Evolutionary conservation across 768 basidiomycete genomes (phyloP).

Genomic region (Tephrocybe sp.): DNA sequence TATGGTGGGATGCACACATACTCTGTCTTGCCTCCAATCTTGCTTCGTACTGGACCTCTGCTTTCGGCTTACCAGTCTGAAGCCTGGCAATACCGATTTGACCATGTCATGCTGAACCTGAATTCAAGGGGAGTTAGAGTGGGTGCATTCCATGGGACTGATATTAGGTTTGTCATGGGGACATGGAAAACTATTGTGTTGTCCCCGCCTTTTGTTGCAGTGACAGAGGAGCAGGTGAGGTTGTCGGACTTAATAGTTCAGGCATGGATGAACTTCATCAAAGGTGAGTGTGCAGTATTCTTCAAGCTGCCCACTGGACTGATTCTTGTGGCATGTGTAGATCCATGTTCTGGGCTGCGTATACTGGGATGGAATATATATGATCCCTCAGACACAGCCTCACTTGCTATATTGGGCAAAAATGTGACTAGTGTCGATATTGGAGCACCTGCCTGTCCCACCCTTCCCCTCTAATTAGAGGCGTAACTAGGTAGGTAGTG

Average conservation of each 20-base stretch:
- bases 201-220: constrained; percentile 29
- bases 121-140: constrained; percentile 31
- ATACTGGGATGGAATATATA: constrained; percentile 30
- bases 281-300: constrained; percentile 21
- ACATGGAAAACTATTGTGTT: constrained; percentile 30
- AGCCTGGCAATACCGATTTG: constrained; percentile 33
- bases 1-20: constrained; percentile 36
- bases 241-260: constrained; percentile 33
- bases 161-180: constrained; percentile 35
- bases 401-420: constrained; percentile 28
- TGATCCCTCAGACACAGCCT: constrained; percentile 22
- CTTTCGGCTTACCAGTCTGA: constrained; percentile 19
- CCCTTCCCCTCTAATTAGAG: no score
- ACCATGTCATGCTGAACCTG: constrained; percentile 31
- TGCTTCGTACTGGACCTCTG: constrained; percentile 11
- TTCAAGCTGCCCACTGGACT: background rate
- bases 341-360: constrained; percentile 27
- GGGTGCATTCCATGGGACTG: constrained; percentile 32
- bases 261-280: constrained; percentile 37
- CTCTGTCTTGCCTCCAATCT: constrained; percentile 32
- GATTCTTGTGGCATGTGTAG: constrained; percentile 13
- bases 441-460: no score
- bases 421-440: constrained; percentile 20
- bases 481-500: no score
- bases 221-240: constrained; percentile 26